phyloP scores from a whole-genome alignment of 768 basidiomycete species.

The Holtermanniella nyarrowii region DNA sequence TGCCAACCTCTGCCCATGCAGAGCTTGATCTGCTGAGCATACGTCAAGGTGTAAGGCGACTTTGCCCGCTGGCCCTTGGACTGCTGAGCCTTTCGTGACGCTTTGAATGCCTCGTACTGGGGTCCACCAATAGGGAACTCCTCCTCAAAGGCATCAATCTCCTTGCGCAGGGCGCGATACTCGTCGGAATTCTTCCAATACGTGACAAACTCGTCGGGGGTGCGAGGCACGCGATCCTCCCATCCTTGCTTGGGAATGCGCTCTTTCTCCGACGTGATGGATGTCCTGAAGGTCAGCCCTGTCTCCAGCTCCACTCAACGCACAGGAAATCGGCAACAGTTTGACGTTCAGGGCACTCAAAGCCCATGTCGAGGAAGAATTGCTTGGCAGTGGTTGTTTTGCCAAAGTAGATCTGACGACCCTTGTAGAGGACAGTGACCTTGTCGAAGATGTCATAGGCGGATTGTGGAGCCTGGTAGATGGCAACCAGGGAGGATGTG shows the following conservation, averaged over 20 bases:
- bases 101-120: conserved; percentile 60
- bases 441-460: conserved; percentile 48
- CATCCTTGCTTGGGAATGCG: conserved; percentile 62
- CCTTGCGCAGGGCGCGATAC: conserved; percentile 49
- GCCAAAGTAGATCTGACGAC: conserved; percentile 49
- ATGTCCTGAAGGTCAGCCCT: too few species aligned
- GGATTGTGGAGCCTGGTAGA: conserved; percentile 45
- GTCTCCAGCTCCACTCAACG: too few species aligned
- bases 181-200: conserved; percentile 47
- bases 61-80: conserved; percentile 63
- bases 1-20: conserved; percentile 47
- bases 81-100: conserved; percentile 51
- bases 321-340: conserved; percentile 49
- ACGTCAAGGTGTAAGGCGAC: conserved; percentile 46
- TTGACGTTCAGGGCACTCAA: conserved; percentile 45
- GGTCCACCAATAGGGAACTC: conserved; percentile 34
- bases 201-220: conserved; percentile 53
- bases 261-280: conserved; percentile 65
- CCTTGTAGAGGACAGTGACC: conserved; percentile 47
- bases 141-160: conserved; percentile 51
- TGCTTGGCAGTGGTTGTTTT: conserved; percentile 41
- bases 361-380: conserved; percentile 48
- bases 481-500: conserved; percentile 45
- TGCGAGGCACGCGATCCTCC: conserved; percentile 54
- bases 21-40: conserved; percentile 45